Base-by-base conservation (phyloP, 2,329 filamentous ascomycete genomes). In the Xylariaceae sp. region DNA sequence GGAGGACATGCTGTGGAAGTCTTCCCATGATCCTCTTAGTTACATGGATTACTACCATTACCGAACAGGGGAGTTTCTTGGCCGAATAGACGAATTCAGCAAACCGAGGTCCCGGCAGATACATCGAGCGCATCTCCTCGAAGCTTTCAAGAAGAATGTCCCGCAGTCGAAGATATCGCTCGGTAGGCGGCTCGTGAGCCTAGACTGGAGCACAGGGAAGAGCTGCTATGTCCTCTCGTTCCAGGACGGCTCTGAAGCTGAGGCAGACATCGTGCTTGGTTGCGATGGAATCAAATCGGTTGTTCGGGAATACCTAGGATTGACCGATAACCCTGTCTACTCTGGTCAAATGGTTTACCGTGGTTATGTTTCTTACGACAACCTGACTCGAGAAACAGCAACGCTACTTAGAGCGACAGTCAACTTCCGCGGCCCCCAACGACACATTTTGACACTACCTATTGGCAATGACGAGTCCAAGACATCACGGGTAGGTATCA, bases 201-300 rank as follows among this genome's bases (percentile, higher is more conserved):
- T 58, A 19, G 56, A 68, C 10, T 54, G 50, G 2, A 40, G 42
- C 5, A 48, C 48, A 1, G 59, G 51, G 2, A 59, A 54, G 46
- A 44, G 61, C 41, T 50, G 48, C 16, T 50, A 50, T 19, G 21
- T 59, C 19, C 43, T 67, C 19, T 49, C 44, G 45, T 70, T 71
- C 50, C 49, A 40, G 19, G 69, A 71, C 29, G 66, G 65, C 2
- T 68, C 63, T 0, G 59, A 54, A 21, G 68, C 65, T 2, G 62
- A 65, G 50, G 70, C 69, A 9, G 70, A 71, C 50, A 66, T 66
- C 4, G 63, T 84, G 0, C 70, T 87, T 43, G 83, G 82, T 1
- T 85, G 82, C 61, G 85, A 88, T 67, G 85, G 85, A 0, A 83
- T 87, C 64, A 86, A 86, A 67, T 82, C 79, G 16, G 48, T 50